These are phyloP conservation scores for Pachysandra terminalis DNA, from an alignment of 164 flowering plant genomes.

Conservation along the genomic window DNA sequence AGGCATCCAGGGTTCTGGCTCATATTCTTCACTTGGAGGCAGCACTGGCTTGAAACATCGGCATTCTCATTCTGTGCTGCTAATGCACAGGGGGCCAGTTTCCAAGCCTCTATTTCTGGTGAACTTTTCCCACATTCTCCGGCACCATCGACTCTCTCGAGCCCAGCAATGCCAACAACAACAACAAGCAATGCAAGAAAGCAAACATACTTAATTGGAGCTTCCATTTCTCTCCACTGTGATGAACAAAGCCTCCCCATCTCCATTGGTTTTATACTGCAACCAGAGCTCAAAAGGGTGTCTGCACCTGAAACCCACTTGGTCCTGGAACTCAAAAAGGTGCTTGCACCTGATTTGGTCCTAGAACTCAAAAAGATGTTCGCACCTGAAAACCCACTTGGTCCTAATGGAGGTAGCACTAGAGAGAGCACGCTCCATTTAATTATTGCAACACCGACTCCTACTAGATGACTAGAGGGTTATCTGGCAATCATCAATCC, in stretches of 20 bases:
- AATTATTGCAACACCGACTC: conserved; percentile 27
- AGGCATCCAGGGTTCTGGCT: conserved; percentile 65
- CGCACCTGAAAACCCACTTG: conserved; percentile 22
- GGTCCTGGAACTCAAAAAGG: too few relatives aligned
- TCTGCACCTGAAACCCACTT: too few relatives aligned
- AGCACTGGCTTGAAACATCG: conserved; percentile 37
- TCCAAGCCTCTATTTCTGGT: conserved; percentile 44
- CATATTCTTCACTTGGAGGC: conserved; percentile 37
- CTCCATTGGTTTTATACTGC: conserved; percentile 18
- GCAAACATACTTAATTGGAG: conserved; percentile 27
- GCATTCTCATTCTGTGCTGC: conserved; percentile 45
- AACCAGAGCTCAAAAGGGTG: conserved; percentile 6
- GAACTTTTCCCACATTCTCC: conserved; percentile 48
- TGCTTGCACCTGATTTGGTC: conserved; percentile 17
- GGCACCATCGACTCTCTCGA: conserved; percentile 28
- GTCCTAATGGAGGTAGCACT: conserved; percentile 40
- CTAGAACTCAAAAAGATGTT: conserved; percentile 11
- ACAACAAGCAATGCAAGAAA: conserved; percentile 26
- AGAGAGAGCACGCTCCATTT: conserved; percentile 5
- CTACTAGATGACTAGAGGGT: background rate
- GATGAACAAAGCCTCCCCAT: conserved; percentile 9
- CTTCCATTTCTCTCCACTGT: conserved; percentile 29
- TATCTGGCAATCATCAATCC: too few relatives aligned
- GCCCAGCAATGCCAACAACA: conserved; percentile 23
- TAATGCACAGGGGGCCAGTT: conserved; percentile 44